Conservation (phyloP, 805 yeast species). For the Crinitomyces ghanaensis region DNA sequence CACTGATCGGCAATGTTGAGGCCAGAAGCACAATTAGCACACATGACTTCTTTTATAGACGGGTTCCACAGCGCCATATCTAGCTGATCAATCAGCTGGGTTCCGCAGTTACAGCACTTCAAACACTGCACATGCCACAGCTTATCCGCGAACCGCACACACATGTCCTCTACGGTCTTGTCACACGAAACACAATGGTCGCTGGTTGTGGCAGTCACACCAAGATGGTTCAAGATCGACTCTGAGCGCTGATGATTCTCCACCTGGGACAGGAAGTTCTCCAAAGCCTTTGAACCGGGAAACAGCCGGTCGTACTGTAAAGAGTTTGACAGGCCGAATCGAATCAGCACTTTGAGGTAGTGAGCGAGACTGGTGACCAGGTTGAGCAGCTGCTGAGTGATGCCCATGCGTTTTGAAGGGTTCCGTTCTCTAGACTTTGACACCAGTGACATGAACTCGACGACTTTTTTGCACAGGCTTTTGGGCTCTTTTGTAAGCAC, state of each 20-base stretch:
- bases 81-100: slow-evolving; percentile 25
- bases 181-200: slow-evolving; percentile 67
- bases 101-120: slow-evolving; percentile 48
- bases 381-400: slow-evolving; percentile 41
- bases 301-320: slow-evolving; percentile 35
- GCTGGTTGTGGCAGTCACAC: slow-evolving; percentile 35
- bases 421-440: slow-evolving; percentile 36
- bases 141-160: slow-evolving; percentile 42
- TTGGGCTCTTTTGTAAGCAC: slow-evolving; percentile 52
- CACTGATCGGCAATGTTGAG: slow-evolving; percentile 17
- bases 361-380: slow-evolving; percentile 89
- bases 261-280: slow-evolving; percentile 47
- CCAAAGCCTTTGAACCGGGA: slow-evolving; percentile 49
- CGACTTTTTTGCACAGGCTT: slow-evolving; percentile 76
- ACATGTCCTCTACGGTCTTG: slow-evolving; percentile 74
- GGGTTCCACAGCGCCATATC: slow-evolving; percentile 32
- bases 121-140: slow-evolving; percentile 84
- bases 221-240: slow-evolving; percentile 18
- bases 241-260: slow-evolving; percentile 31
- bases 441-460: slow-evolving; percentile 75
- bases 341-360: slow-evolving; percentile 70
- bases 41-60: slow-evolving; percentile 32
- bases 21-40: slow-evolving; percentile 50
- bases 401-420: slow-evolving; percentile 15
- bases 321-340: slow-evolving; percentile 70